Base-by-base conservation (phyloP, 768 basidiomycete genomes). In the Dentipellis fragilis region DNA sequence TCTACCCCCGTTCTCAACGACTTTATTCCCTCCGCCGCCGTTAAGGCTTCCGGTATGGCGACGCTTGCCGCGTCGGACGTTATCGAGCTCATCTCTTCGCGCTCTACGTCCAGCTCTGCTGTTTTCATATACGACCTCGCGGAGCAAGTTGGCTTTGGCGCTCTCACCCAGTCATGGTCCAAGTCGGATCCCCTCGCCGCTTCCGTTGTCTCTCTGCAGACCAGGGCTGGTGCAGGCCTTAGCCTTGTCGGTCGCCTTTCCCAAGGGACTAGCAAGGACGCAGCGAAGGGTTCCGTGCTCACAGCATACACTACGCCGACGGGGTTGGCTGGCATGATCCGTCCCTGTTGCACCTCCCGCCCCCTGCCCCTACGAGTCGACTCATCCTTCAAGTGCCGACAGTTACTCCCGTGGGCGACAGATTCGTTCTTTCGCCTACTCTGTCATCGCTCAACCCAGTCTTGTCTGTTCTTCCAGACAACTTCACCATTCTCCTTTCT, bases 71-170 rank as follows among this genome's bases (percentile, higher is more conserved):
- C 86, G 16, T 87, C 85, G 16, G 76, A 78, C 19, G 65, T 83
- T 56, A 71, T 92, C 52, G 89, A 93, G 71, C 80, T 76, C 57
- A 69, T 89, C 39, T 74, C 87, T 6, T 85, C 85, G 9, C 77
- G 77, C 40, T 59, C 72, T 2, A 67, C 70, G 8, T 67, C 75
- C 23, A 87, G 78, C 68, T 87, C 87, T 17, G 71, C 80, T 16
- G 80, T 93, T 56, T 89, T 90, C 66, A 68, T 90, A 45, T 93
- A 89, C 64, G 90, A 93, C 63, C 75, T 91, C 54, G 89, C 91
- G 17, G 84, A 87, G 61, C 87, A 91, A 64, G 78, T 77, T n/a
- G 90, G 90, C 36, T 87, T 93, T 64, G 90, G 90, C 17, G 74
- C 77, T 0, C 70, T 84, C 56, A 84, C 88, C 35, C 86, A 83